Evolutionary conservation across 495 filamentous ascomycete genomes (phyloP), one percentile per base, ranked within the genome.

Genomic region (Daldinia bambusicola): DNA sequence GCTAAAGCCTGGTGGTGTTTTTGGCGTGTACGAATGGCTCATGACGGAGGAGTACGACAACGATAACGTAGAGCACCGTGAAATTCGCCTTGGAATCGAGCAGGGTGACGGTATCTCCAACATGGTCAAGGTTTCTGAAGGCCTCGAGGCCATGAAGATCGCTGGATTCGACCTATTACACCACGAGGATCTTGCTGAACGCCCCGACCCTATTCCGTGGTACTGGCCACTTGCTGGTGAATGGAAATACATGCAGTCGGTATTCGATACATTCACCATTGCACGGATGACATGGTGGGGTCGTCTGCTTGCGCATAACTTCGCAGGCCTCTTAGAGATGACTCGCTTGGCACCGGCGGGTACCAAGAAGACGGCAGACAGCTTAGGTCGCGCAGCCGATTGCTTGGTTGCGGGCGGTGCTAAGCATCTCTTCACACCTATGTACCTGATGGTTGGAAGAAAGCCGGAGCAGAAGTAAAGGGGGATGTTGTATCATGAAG

Each of bases 21-120:
- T 99, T 75, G 95, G 95, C 76, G 95, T 98, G 40, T 98, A 98
- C 85, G 95, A 99, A 81, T 99, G 96, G 96, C 85, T 99, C 70
- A 99, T 99, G 95, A 98, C 95, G 41, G 95, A 98, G 74, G 83
- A 90, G 2, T 99, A 98, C 83, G 91, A 99, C 83, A 95, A 95
- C 77, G 80, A 89, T 59, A 93, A 98, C 85, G 77, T 91, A 14
- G 88, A 90, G 75, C 95, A 99, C 85, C 91, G 94, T 68, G 88
- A 90, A 73, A 94, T 98, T 78, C 92, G 95, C 65, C 89, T 98
- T 26, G 95, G 92, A 72, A 99, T 99, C 74, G 96, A 98, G 86
- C 90, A 93, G 82, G 95, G 95, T 76, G 89, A 98, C 76, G 95
- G 96, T 73, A 98, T 99, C 81, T 94, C 93, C 74, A 98, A 98